These are phyloP conservation scores for Dryas integrifolia DNA, from an alignment of 331 rosid genomes.

Conservation along the genomic window DNA sequence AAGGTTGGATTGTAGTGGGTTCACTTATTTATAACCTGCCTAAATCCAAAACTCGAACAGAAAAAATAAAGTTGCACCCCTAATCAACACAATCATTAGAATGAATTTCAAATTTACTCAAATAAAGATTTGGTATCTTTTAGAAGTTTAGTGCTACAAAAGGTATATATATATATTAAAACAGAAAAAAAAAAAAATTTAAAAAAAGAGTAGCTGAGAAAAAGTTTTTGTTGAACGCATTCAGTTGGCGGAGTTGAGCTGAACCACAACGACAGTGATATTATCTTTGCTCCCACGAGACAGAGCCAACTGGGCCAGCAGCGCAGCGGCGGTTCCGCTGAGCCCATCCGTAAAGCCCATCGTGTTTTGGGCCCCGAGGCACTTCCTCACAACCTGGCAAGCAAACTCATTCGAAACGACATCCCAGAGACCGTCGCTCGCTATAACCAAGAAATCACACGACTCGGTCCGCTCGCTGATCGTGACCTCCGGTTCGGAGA, in stretches of 20 bases:
- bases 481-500: constrained; percentile 47
- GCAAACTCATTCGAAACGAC: constrained; percentile 45
- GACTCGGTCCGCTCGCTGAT: constrained; percentile 35
- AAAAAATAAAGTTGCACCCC: no score
- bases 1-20: no score
- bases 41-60: no score
- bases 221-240: no score
- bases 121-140: no score
- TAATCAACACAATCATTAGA: no score
- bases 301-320: constrained; percentile 61
- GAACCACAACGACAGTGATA: constrained; percentile 55
- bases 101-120: no score
- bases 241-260: constrained; percentile 15
- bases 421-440: constrained; percentile 75
- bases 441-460: constrained; percentile 57
- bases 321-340: constrained; percentile 25
- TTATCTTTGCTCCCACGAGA: constrained; percentile 68
- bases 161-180: no score
- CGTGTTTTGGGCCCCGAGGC: constrained; percentile 27
- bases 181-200: no score
- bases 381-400: constrained; percentile 44
- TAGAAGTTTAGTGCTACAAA: no score
- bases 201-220: neutral
- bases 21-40: no score
- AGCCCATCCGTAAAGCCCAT: constrained; percentile 23